Evolutionary conservation across 2,329 filamentous ascomycete genomes (phyloP), one percentile per base, ranked within the genome.

Genomic region (Phialophora macrospora): DNA sequence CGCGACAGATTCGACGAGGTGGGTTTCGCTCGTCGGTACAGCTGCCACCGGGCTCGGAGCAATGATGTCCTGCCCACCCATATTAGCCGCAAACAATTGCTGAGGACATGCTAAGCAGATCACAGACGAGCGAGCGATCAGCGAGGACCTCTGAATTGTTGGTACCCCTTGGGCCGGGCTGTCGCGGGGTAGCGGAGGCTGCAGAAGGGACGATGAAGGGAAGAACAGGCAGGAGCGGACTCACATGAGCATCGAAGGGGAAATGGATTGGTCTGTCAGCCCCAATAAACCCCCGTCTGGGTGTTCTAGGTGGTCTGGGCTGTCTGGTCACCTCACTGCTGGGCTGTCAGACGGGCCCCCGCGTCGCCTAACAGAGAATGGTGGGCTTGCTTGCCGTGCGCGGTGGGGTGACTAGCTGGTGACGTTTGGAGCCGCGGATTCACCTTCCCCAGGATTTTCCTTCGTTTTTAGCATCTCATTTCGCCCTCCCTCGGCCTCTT

Each of bases 401-500:
- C 9, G 26, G 57, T 52, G 57, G 56, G 20, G 26, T 60, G 57
- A 34, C 55, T 7, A 20, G 28, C 34, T 20, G 9, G 17, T 9
- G 32, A 20, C 22, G 32, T 34, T 26, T 26, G 38, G 32, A 48
- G 24, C 26, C 22, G 55, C 55, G 12, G 38, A 46, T 30, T 51
- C 32, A 54, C 11, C 30, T 68, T 70, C 65, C 65, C 68, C 65
- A 60, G 65, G 38, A 64, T 65, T 65, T 67, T 60, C 51, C 30
- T 49, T 57, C 28, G 55, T 4, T 32, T n/a, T 55, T 55, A 58
- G 48, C 44, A 52, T 52, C 46, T 54, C 54, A 48, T 57, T 24
- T 62, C 64, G 65, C 62, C 51, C 49, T 67, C 28, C 44, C 62
- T 63, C 58, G 32, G 55, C 54, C 44, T 60, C 60, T 65, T 62